Conservation (phyloP, 2,329 filamentous ascomycete genomes). For the Mycocentrospora acerina region DNA sequence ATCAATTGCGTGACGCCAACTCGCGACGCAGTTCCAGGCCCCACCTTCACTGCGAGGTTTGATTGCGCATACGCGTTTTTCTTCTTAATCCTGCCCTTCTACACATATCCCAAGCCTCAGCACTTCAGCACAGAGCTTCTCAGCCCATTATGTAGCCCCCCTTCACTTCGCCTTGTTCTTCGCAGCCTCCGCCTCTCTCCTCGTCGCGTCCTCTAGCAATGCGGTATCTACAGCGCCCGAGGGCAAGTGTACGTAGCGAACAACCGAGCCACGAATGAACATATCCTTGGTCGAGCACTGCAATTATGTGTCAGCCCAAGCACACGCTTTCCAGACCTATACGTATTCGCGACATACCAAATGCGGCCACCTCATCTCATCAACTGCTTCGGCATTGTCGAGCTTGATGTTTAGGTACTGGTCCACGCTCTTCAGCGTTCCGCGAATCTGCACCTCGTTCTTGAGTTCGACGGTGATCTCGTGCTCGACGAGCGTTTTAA, state of each 20-base stretch:
- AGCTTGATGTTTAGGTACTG: constrained; percentile 99
- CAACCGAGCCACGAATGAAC: constrained; percentile 91
- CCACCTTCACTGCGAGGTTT: no score
- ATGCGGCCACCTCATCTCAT: constrained; percentile 94
- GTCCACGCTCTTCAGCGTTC: constrained; percentile 94
- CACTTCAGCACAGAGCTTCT: no score
- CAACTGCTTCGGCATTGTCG: constrained; percentile 88
- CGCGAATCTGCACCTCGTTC: constrained; percentile 97
- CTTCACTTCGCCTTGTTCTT: constrained; percentile 42
- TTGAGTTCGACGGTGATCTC: constrained; percentile 98
- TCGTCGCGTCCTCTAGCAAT: constrained; percentile 80
- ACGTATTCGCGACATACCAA: constrained; percentile 55
- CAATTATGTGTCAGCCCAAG: constrained; percentile 4
- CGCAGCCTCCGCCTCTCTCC: constrained; percentile 39
- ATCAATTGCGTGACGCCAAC: no score
- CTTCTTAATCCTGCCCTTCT: no score
- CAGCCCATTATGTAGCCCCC: not conserved
- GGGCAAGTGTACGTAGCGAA: constrained; percentile 88
- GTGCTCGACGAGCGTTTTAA: constrained; percentile 97
- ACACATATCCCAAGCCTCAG: no score
- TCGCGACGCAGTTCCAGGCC: no score
- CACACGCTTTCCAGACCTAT: no score
- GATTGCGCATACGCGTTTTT: no score
- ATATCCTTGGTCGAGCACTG: constrained; percentile 87
- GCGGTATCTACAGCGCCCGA: constrained; percentile 80